phyloP scores from a whole-genome alignment of 2,329 filamentous ascomycete genomes.

The Helotiales sp. region DNA sequence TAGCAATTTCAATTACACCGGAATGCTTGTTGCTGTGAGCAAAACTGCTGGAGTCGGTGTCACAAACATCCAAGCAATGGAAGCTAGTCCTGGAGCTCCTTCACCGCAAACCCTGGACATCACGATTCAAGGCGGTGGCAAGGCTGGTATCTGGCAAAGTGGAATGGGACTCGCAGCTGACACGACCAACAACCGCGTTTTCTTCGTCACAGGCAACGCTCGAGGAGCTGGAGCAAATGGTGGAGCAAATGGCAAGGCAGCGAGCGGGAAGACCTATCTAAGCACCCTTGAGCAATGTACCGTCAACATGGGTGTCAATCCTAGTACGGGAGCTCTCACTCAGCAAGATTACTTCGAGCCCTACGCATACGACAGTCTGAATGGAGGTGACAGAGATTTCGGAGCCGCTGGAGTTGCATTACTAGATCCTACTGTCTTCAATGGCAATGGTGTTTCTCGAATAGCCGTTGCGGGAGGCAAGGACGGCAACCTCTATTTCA shows the following conservation, averaged over 20 bases:
- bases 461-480: constrained; percentile 13
- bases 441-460: constrained; percentile 1
- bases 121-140: constrained; percentile 6
- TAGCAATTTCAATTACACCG: constrained; percentile 24
- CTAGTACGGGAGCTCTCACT: not conserved
- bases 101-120: not conserved
- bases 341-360: constrained; percentile 15
- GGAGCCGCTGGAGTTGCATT: constrained; percentile 6
- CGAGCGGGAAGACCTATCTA: constrained; percentile 3
- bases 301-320: constrained; percentile 2
- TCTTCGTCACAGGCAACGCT: constrained; percentile 10
- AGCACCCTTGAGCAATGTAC: constrained; percentile 4
- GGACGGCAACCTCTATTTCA: constrained; percentile 5
- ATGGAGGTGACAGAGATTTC: constrained; percentile 13
- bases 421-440: constrained; percentile 7
- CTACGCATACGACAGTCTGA: constrained; percentile 5
- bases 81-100: not conserved
- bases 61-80: constrained; percentile 4
- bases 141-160: constrained; percentile 10
- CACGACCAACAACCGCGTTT: constrained; percentile 2
- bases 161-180: constrained; percentile 11
- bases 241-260: not conserved
- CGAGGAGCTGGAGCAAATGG: constrained; percentile 4
- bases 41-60: constrained; percentile 5
- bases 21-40: constrained; percentile 12